phyloP scores from a whole-genome alignment of 2,329 filamentous ascomycete genomes.

The Colletotrichum chlorophyti region DNA sequence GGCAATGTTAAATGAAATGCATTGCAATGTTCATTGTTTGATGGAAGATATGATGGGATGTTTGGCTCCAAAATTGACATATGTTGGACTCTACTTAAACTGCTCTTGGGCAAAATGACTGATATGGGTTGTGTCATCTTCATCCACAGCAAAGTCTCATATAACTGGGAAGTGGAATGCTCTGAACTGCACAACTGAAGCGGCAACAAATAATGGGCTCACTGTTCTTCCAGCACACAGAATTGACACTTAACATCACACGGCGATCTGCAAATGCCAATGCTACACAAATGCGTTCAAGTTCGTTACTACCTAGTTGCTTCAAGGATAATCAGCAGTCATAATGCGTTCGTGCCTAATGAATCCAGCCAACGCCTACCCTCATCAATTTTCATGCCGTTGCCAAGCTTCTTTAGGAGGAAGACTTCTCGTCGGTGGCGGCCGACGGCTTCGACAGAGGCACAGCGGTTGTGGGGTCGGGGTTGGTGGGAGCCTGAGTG shows the following conservation, averaged over 20 bases:
- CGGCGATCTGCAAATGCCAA: too few species aligned
- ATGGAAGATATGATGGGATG: too few species aligned
- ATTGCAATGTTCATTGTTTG: neutral
- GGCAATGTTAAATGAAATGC: neutral
- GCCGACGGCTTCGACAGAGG: conserved; percentile 29
- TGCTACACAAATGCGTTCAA: conserved; percentile 1
- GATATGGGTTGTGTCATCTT: too few species aligned
- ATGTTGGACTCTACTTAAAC: too few species aligned
- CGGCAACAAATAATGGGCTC: too few species aligned
- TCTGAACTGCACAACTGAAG: too few species aligned
- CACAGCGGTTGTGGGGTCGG: conserved; percentile 23
- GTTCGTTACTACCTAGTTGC: conserved; percentile 9
- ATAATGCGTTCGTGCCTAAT: conserved; percentile 16
- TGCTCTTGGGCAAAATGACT: too few species aligned
- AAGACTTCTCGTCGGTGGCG: conserved; percentile 34
- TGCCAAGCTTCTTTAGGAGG: neutral
- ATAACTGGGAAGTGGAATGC: too few species aligned
- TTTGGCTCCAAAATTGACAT: too few species aligned
- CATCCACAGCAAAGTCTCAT: too few species aligned
- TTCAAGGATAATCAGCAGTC: conserved; percentile 4
- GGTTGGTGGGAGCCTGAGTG: conserved; percentile 25
- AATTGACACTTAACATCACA: neutral
- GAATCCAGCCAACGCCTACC: conserved; percentile 25
- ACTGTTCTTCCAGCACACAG: too few species aligned
- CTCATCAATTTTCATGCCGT: conserved; percentile 8